phyloP scores from a whole-genome alignment of 2,329 filamentous ascomycete genomes.

The Fusarium foetens region DNA sequence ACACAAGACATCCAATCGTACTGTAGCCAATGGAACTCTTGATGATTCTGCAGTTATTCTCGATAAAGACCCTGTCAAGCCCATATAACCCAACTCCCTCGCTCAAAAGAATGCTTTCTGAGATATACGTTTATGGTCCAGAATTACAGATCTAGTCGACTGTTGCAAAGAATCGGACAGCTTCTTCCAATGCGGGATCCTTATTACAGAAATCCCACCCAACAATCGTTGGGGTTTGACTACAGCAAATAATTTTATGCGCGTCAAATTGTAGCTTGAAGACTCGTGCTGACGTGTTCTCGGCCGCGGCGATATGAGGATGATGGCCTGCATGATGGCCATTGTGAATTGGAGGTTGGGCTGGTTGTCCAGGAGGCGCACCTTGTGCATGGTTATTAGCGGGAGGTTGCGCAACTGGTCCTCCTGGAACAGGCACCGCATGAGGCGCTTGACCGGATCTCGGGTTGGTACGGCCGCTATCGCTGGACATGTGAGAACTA shows the following conservation, averaged over 20 bases:
- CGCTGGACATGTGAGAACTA: conserved; percentile 9
- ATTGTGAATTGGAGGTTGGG: conserved; percentile 15
- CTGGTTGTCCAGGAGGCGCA: conserved; percentile 36
- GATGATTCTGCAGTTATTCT: conserved; percentile 11
- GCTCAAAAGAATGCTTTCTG: conserved; percentile 34
- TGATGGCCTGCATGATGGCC: conserved; percentile 44
- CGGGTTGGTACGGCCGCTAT: conserved; percentile 12
- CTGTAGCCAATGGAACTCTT: background rate
- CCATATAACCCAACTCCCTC: conserved; percentile 34
- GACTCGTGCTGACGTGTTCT: conserved; percentile 69
- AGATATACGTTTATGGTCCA: background rate
- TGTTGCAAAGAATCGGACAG: conserved; percentile 78
- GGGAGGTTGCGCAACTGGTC: conserved; percentile 19
- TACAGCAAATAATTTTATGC: conserved; percentile 91
- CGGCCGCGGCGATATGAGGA: conserved; percentile 58
- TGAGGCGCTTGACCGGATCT: conserved; percentile 4
- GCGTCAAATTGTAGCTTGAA: conserved; percentile 99
- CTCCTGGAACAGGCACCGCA: background rate
- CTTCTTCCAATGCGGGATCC: conserved; percentile 82
- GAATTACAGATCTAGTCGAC: conserved; percentile 52
- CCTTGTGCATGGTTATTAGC: conserved; percentile 29
- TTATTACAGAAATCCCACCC: conserved; percentile 98
- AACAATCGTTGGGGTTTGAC: conserved; percentile 89
- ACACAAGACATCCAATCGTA: background rate
- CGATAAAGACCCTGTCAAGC: conserved; percentile 4